phyloP scores from a whole-genome alignment of 2,329 filamentous ascomycete genomes.

The Colletotrichum sublineola region DNA sequence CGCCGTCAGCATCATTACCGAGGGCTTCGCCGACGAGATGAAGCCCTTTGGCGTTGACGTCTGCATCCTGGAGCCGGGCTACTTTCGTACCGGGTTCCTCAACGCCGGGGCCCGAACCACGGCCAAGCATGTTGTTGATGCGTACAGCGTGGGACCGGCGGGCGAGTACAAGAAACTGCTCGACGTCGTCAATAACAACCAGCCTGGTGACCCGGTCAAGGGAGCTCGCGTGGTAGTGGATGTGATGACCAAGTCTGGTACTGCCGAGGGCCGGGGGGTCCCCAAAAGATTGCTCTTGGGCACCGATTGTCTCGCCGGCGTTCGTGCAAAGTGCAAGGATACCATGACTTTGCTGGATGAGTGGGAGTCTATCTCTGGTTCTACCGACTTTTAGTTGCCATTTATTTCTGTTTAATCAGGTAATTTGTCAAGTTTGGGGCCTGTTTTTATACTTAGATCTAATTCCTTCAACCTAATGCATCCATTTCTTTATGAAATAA shows the following conservation, averaged over 20 bases:
- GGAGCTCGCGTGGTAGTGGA: slow-evolving; percentile 67
- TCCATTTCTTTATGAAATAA: too few relatives aligned
- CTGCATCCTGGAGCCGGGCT: slow-evolving; percentile 62
- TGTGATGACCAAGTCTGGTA: slow-evolving; percentile 64
- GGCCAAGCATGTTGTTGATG: slow-evolving; percentile 49
- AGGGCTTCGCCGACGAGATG: slow-evolving; percentile 59
- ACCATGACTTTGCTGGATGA: slow-evolving; percentile 61
- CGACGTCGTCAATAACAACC: slow-evolving; percentile 57
- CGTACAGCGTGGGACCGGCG: slow-evolving; percentile 50
- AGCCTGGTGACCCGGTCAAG: slow-evolving; percentile 69
- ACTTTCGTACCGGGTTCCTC: slow-evolving; percentile 66
- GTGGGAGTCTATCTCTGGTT: slow-evolving; percentile 61
- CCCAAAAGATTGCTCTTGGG: slow-evolving; percentile 69
- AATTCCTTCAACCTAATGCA: too few relatives aligned
- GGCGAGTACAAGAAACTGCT: slow-evolving; percentile 50
- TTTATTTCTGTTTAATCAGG: background rate
- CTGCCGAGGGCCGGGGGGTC: slow-evolving; percentile 61
- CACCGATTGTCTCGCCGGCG: slow-evolving; percentile 58
- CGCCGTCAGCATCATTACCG: slow-evolving; percentile 59
- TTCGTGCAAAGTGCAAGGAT: slow-evolving; percentile 58
- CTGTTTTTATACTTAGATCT: background rate
- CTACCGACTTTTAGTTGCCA: slow-evolving; percentile 50
- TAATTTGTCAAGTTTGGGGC: background rate
- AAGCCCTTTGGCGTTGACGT: slow-evolving; percentile 59
- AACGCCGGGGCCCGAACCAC: slow-evolving; percentile 50